Evolutionary conservation across 768 basidiomycete species (phyloP).

Genomic region (Tubosaeta sp.): DNA sequence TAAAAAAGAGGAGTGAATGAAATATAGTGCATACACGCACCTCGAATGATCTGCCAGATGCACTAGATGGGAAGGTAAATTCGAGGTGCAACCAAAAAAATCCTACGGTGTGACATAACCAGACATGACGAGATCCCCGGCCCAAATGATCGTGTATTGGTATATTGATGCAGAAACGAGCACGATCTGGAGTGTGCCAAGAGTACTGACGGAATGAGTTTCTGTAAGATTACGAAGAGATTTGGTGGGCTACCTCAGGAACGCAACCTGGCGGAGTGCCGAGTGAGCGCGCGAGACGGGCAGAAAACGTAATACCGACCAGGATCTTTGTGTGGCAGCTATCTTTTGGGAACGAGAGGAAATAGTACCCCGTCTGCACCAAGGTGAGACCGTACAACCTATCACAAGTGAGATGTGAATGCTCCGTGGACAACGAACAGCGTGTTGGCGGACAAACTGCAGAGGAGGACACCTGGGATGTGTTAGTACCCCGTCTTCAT

Average conservation of each 20-base stretch:
- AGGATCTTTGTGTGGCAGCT: slow-evolving; percentile 29
- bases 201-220: slow-evolving; percentile 15
- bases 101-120: slow-evolving; percentile 27
- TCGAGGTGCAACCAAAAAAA: neutral
- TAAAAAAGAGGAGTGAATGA: neutral
- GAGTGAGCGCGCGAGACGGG: neutral
- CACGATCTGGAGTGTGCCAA: slow-evolving; percentile 27
- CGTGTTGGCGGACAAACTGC: slow-evolving; percentile 25
- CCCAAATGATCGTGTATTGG: slow-evolving; percentile 30
- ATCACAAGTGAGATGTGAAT: neutral
- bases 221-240: neutral
- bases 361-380: slow-evolving; percentile 34
- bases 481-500: slow-evolving; percentile 3
- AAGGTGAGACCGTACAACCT: slow-evolving; percentile 35
- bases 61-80: neutral
- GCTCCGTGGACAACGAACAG: neutral
- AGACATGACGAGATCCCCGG: slow-evolving; percentile 21
- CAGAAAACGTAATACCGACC: slow-evolving; percentile 15
- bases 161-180: slow-evolving; percentile 31
- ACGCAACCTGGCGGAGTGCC: slow-evolving; percentile 19
- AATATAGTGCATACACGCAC: slow-evolving; percentile 13
- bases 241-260: slow-evolving; percentile 20
- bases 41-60: slow-evolving; percentile 20
- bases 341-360: slow-evolving; percentile 29
- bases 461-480: slow-evolving; percentile 27